These are phyloP conservation scores for Solanum aculeatissimum DNA, from an alignment of 305 asterid species.

Conservation along the genomic window DNA sequence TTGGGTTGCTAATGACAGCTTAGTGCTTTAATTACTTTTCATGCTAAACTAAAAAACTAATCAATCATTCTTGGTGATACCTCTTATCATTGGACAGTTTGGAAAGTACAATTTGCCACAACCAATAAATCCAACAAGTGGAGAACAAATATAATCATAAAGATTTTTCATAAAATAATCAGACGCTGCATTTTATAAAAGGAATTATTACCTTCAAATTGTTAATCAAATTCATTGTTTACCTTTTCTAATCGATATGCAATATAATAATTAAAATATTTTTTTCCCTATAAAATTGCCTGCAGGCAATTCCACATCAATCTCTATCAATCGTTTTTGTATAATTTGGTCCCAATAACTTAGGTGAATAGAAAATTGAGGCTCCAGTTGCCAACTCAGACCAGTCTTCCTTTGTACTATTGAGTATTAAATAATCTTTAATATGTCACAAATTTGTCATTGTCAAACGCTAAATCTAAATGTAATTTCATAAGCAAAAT, in stretches of 20 bases:
- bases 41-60: not conserved
- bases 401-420: not conserved
- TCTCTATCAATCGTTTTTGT: not conserved
- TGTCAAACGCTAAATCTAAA: too few species aligned
- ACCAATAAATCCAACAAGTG: not conserved
- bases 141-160: not conserved
- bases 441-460: not conserved
- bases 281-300: not conserved
- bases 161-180: not conserved
- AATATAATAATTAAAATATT: too few species aligned
- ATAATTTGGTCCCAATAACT: not conserved
- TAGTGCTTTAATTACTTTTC: not conserved
- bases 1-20: not conserved
- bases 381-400: not conserved
- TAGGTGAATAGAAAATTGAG: not conserved
- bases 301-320: not conserved
- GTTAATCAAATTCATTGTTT: too few species aligned
- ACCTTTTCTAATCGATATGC: not conserved
- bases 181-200: not conserved
- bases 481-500: too few species aligned
- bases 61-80: not conserved
- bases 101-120: not conserved
- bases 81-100: not conserved
- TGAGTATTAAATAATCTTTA: not conserved
- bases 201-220: not conserved